These are phyloP conservation scores for Alloteropsis semialata DNA, from an alignment of 176 grass and related monocot species.

Conservation along the genomic window DNA sequence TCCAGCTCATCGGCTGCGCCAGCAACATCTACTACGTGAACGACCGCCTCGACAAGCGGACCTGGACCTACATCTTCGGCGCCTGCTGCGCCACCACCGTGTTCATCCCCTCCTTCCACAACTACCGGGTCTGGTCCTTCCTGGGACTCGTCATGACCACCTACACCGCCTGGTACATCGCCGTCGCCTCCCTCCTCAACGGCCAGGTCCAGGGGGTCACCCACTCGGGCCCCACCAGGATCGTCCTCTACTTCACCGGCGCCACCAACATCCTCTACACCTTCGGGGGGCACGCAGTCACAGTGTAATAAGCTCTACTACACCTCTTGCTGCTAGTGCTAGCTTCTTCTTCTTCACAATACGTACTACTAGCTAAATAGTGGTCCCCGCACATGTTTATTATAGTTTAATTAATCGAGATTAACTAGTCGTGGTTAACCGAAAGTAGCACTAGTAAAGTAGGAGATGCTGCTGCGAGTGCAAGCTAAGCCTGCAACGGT, in stretches of 20 bases:
- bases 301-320: conserved; percentile 71
- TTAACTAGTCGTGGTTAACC: background rate
- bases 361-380: background rate
- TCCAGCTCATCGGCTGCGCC: conserved; percentile 96
- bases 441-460: background rate
- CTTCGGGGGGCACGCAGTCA: conserved; percentile 95
- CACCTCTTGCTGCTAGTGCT: background rate
- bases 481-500: background rate
- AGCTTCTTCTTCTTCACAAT: no score
- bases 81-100: conserved; percentile 96
- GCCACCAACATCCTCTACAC: conserved; percentile 98
- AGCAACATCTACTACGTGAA: conserved; percentile 99
- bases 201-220: conserved; percentile 79
- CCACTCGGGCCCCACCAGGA: conserved; percentile 65
- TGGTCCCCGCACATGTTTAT: background rate
- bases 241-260: conserved; percentile 95
- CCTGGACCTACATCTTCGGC: conserved; percentile 96
- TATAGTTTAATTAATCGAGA: background rate
- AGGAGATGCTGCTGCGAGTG: no score
- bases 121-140: conserved; percentile 97
- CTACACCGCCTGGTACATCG: conserved; percentile 97
- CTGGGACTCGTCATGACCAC: conserved; percentile 91
- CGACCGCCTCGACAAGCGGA: conserved; percentile 88
- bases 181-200: conserved; percentile 66
- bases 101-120: conserved; percentile 98